Conservation (phyloP, 2,329 filamentous ascomycete species). For the Graphilbum sp. region DNA sequence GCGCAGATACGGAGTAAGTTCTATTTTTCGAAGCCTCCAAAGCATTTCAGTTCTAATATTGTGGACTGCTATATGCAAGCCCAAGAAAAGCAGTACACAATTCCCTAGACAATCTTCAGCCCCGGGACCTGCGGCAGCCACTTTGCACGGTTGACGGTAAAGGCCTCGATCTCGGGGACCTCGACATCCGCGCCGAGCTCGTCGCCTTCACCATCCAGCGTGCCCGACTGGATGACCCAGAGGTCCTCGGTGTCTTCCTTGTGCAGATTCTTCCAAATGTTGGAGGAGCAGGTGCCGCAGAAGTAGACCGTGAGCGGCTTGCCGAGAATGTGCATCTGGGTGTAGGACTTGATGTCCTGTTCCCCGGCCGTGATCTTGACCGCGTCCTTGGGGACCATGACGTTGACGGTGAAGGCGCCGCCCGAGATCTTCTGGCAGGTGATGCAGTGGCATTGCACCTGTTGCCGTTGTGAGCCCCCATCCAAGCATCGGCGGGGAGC, state of each 20-base stretch:
- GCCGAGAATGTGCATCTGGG: not conserved
- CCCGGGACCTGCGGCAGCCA: not conserved
- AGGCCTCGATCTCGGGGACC: not conserved
- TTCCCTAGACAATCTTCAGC: not conserved
- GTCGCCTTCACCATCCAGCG: not conserved
- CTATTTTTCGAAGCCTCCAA: no score
- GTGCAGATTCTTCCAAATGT: slow-evolving; percentile 1
- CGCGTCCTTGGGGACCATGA: not conserved
- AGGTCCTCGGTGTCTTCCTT: not conserved
- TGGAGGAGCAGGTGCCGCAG: slow-evolving; percentile 1
- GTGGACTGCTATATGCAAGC: no score
- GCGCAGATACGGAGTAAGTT: no score
- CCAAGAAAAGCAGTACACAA: no score
- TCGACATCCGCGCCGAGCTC: not conserved
- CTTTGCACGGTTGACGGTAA: not conserved
- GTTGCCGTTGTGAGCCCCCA: not conserved
- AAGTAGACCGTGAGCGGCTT: not conserved
- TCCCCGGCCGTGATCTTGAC: not conserved
- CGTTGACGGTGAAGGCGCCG: not conserved
- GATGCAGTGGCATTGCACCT: slow-evolving; percentile 1
- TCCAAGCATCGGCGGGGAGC: no score
- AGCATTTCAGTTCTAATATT: no score
- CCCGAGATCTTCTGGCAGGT: slow-evolving; percentile 1
- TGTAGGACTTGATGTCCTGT: not conserved
- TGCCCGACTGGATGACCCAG: not conserved